phyloP scores from a whole-genome alignment of 495 filamentous ascomycete genomes.

The Letharia columbiana region DNA sequence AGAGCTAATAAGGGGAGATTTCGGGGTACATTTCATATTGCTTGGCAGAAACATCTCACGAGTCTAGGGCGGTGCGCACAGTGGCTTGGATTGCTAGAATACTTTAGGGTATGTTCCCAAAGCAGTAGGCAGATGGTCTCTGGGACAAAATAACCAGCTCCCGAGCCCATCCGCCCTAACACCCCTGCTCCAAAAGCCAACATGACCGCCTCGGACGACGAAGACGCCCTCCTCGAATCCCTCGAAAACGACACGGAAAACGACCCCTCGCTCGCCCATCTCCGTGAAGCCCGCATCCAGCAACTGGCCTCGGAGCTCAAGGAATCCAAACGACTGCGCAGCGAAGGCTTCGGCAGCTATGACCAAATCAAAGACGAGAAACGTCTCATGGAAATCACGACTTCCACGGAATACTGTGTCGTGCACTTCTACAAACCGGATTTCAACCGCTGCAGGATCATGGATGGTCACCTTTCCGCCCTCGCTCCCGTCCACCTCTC shows the following conservation, averaged over 20 bases:
- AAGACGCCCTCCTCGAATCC: conserved; percentile 62
- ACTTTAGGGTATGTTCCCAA: too few species aligned
- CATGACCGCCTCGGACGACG: conserved; percentile 38
- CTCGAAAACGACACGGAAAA: conserved; percentile 56
- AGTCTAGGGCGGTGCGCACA: too few species aligned
- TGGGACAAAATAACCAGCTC: too few species aligned
- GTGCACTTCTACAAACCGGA: conserved; percentile 72
- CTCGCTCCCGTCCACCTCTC: conserved; percentile 59
- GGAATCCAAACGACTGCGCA: conserved; percentile 35
- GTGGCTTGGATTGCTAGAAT: too few species aligned
- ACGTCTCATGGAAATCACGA: conserved; percentile 59
- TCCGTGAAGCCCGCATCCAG: conserved; percentile 62
- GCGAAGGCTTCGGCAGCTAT: conserved; percentile 41
- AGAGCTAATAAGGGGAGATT: too few species aligned
- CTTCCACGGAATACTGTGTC: conserved; percentile 51
- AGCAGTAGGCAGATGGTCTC: too few species aligned
- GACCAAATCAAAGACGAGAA: conserved; percentile 57
- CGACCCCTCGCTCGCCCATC: conserved; percentile 42
- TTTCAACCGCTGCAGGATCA: conserved; percentile 61
- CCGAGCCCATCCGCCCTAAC: too few species aligned
- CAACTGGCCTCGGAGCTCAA: conserved; percentile 59
- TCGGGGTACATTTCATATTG: too few species aligned
- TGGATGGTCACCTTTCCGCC: conserved; percentile 52
- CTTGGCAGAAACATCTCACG: too few species aligned
- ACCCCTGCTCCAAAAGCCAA: neutral